These are phyloP conservation scores for Gillenia trifoliata DNA, from an alignment of 306 rosid species.

Conservation along the genomic window DNA sequence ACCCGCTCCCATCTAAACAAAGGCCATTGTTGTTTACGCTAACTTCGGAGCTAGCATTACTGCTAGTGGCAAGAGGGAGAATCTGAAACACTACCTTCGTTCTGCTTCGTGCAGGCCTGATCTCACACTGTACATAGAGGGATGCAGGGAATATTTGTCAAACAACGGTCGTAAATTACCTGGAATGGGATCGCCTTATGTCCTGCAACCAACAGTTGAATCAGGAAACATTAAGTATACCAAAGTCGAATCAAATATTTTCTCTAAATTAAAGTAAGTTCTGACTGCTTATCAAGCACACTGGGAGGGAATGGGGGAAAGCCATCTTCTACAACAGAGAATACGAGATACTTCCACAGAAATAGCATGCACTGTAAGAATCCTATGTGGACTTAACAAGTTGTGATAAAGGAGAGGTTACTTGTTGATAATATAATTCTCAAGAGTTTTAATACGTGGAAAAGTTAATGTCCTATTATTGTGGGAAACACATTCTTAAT, in stretches of 20 bases:
- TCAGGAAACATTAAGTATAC: neutral
- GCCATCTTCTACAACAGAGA: neutral
- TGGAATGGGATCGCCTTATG: conserved; percentile 84
- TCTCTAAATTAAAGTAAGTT: neutral
- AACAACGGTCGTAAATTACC: conserved; percentile 81
- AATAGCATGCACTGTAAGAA: too few species aligned
- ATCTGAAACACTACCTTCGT: conserved; percentile 70
- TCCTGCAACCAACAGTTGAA: conserved; percentile 49
- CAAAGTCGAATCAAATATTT: neutral
- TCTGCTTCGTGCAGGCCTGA: conserved; percentile 77
- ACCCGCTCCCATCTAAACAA: conserved; percentile 66
- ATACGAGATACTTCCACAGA: neutral
- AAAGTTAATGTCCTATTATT: too few species aligned
- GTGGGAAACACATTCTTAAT: too few species aligned
- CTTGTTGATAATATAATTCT: too few species aligned
- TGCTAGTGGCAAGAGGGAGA: conserved; percentile 95
- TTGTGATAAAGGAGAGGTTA: too few species aligned
- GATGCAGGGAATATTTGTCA: conserved; percentile 98
- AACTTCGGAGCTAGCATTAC: conserved; percentile 90
- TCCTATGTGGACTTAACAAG: too few species aligned
- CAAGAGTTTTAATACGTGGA: too few species aligned
- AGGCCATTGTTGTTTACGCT: conserved; percentile 88
- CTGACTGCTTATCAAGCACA: neutral
- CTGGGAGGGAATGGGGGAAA: neutral
- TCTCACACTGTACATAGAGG: conserved; percentile 89